These are phyloP conservation scores for Phytopythium cucurbitacearum DNA, from an alignment of 352 stramenopile species.

Conservation along the genomic window DNA sequence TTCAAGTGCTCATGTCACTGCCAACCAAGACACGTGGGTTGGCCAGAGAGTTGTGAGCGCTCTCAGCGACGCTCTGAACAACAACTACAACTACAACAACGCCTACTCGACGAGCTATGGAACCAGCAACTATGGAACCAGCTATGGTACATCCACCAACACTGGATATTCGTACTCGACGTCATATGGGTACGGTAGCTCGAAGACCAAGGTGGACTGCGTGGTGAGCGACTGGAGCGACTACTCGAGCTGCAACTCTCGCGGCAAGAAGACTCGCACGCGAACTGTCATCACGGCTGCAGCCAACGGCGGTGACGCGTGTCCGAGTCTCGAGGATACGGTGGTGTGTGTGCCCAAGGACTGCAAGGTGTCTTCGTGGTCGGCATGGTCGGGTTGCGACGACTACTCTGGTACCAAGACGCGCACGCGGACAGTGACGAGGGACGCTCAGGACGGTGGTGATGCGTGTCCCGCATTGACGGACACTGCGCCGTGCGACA, in stretches of 20 bases:
- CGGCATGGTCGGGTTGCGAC: constrained; percentile 24
- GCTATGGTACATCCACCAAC: background rate
- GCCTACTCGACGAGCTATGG: background rate
- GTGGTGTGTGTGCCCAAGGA: constrained; percentile 38
- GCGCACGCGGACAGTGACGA: constrained; percentile 23
- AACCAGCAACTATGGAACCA: background rate
- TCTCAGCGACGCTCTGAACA: background rate
- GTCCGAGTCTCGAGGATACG: constrained; percentile 35
- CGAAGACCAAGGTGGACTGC: constrained; percentile 5
- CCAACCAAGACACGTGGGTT: too few species aligned
- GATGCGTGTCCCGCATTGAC: constrained; percentile 19
- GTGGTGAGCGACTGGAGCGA: constrained; percentile 26
- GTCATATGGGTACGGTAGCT: background rate
- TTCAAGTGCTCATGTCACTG: too few species aligned
- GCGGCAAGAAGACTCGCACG: constrained; percentile 32
- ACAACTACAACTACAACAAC: background rate
- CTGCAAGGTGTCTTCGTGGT: constrained; percentile 33
- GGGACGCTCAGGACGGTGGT: constrained; percentile 18
- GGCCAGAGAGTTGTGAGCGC: background rate
- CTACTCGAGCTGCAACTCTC: constrained; percentile 22
- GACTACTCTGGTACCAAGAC: constrained; percentile 24
- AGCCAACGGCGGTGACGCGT: constrained; percentile 28
- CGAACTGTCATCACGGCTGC: constrained; percentile 23
- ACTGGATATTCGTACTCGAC: constrained; percentile 1
- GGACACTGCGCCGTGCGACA: constrained; percentile 29